Conservation (phyloP, 495 filamentous ascomycete species). For the Penicillium bialowiezense region DNA sequence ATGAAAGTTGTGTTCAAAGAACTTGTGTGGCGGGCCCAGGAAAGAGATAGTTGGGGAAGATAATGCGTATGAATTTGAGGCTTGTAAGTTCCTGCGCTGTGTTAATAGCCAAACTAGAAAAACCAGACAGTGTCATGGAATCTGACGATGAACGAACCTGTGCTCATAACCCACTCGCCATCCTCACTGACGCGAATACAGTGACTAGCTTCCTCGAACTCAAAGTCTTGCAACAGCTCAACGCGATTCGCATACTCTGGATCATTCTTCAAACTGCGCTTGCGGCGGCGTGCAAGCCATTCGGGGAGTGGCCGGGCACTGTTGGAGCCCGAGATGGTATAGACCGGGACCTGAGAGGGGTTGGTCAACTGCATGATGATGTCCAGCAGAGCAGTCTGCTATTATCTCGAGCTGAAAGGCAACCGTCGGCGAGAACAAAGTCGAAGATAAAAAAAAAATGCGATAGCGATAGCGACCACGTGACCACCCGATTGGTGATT, state of each 20-base stretch:
- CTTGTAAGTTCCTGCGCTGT: constrained; percentile 70
- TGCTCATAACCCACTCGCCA: constrained; percentile 97
- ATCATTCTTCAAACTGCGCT: constrained; percentile 90
- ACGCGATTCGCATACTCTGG: constrained; percentile 89
- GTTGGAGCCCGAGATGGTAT: constrained; percentile 91
- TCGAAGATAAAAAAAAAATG: constrained; percentile 50
- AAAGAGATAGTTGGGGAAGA: constrained; percentile 86
- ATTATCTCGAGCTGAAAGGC: background rate
- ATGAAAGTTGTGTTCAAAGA: constrained; percentile 92
- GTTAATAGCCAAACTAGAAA: background rate
- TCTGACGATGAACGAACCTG: constrained; percentile 59
- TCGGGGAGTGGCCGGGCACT: constrained; percentile 90
- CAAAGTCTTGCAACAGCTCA: constrained; percentile 95
- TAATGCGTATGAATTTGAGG: constrained; percentile 97
- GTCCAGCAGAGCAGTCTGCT: constrained; percentile 6
- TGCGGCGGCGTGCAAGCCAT: constrained; percentile 88
- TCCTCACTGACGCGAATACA: constrained; percentile 92
- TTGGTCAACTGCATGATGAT: constrained; percentile 80
- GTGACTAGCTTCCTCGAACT: constrained; percentile 96
- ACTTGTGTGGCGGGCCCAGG: constrained; percentile 87
- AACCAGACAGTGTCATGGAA: background rate
- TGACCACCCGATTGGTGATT: constrained; percentile 25
- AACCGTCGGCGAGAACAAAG: constrained; percentile 16
- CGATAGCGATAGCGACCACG: constrained; percentile 42
- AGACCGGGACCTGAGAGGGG: constrained; percentile 85